Evolutionary conservation across 2,329 filamentous ascomycete genomes (phyloP), one percentile per base, ranked within the genome.

Genomic region (Aspergillus viridinutans): DNA sequence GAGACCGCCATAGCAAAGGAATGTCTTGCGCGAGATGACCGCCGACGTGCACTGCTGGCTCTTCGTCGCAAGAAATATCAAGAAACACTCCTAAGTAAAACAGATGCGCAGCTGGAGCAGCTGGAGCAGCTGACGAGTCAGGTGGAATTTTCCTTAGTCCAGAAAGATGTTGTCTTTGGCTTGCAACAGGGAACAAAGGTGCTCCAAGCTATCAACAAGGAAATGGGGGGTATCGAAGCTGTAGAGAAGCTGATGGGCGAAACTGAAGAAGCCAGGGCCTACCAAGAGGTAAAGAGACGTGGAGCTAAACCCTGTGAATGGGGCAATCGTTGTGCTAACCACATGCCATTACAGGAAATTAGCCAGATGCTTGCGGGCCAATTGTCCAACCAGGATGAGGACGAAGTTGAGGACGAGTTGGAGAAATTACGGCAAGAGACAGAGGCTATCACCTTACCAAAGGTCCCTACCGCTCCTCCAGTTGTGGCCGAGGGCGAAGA

Each of bases 21-120:
- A 78, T 92, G 95, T 77, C 83, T 97, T 21, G 85, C 86, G 20
- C 83, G 85, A 59, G 88, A 89, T 68, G 90, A 97, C 77, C 92
- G 91, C 76, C 79, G 83, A 64, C 86, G 87, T 61, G 94, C 94
- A 1, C 83, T 97, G 23, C 83, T 97, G 32, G 94, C 94, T 1
- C 83, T 99, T 59, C 88, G 94, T 56, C 85, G 92, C 65, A 97
- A 97, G 78, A 99, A 97, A 74, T 97, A 96, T 80, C 94, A 99
- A 74, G 90, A 97, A 74, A 88, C 90, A 26, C 82, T 97, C 23
- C 83, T 97, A 12, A 81, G 84, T 59, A 93, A 96, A 79, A 97
- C 93, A 12, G 93, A 99, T 76, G 85, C 86, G 56, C 93, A 97
- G 78, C 84, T 99, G n/a, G 91, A 90, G 64, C 91, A 97, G 76